A percentile compares a stretch with the other conserved stretches of the same genome.
phyloP scores from a whole-genome alignment of 1,139 yeast genomes.

The Geotrichum armillariae region DNA sequence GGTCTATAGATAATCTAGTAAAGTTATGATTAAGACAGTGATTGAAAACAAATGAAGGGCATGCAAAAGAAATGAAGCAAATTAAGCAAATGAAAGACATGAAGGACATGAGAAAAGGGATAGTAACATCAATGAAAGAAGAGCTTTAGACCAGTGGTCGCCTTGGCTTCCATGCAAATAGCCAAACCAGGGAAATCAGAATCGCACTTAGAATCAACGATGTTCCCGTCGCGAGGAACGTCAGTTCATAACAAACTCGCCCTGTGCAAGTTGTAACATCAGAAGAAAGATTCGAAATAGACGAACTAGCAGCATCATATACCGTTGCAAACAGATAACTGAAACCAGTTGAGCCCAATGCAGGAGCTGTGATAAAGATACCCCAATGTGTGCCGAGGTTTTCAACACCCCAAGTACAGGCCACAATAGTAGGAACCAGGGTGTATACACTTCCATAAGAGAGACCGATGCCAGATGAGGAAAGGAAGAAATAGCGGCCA shows the following conservation, averaged over 20 bases:
- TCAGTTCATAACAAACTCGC: conserved; percentile 29
- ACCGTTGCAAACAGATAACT: conserved; percentile 71
- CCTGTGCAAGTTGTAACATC: conserved; percentile 26
- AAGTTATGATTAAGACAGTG: neutral
- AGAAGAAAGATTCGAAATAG: conserved; percentile 9
- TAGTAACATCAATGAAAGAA: neutral
- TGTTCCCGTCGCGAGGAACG: conserved; percentile 15
- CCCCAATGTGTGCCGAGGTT: conserved; percentile 96
- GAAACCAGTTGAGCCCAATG: conserved; percentile 71
- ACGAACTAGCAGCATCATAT: conserved; percentile 46
- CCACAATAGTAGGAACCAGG: conserved; percentile 76
- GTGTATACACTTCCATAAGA: conserved; percentile 87
- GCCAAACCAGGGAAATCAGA: conserved; percentile 11
- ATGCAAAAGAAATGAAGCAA: neutral
- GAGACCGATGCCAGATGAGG: conserved; percentile 62
- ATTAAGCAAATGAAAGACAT: neutral
- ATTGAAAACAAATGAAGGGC: neutral
- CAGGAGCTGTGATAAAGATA: conserved; percentile 86
- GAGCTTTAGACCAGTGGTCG: conserved; percentile 4
- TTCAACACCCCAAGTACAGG: conserved; percentile 86
- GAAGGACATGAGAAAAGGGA: neutral
- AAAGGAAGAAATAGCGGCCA: conserved; percentile 38
- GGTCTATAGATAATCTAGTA: neutral
- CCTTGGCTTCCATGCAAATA: conserved; percentile 19
- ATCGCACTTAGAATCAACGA: conserved; percentile 3